These are phyloP conservation scores for Trichophyton mentagrophytes DNA, from an alignment of 2,329 filamentous ascomycete genomes.

Conservation along the genomic window DNA sequence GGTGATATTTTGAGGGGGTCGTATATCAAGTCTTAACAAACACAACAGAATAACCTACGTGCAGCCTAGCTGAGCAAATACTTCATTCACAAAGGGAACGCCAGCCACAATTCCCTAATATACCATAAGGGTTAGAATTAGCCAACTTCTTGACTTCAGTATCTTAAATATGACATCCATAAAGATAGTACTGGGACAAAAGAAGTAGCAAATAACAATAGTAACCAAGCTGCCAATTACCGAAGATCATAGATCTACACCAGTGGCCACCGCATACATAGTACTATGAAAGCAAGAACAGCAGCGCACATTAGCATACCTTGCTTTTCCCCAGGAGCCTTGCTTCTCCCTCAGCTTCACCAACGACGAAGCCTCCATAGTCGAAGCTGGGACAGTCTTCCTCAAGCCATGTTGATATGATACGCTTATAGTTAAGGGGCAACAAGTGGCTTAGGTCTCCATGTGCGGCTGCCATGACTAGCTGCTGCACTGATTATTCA, in stretches of 20 bases:
- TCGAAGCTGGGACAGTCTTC: slow-evolving; percentile 96
- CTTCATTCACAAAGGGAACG: slow-evolving; percentile 87
- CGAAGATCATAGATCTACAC: not conserved
- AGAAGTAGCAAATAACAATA: not conserved
- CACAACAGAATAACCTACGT: slow-evolving; percentile 33
- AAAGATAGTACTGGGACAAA: too few species aligned
- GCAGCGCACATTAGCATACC: slow-evolving; percentile 21
- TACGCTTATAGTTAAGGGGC: slow-evolving; percentile 69
- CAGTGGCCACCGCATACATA: not conserved
- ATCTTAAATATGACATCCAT: not conserved
- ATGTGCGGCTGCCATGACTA: slow-evolving; percentile 41
- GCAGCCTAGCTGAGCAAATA: slow-evolving; percentile 82
- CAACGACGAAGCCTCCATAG: slow-evolving; percentile 94
- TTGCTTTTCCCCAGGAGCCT: slow-evolving; percentile 45
- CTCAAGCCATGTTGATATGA: slow-evolving; percentile 73
- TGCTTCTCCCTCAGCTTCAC: slow-evolving; percentile 38
- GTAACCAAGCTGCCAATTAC: not conserved
- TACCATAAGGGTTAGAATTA: slow-evolving; percentile 2
- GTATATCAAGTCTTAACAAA: not conserved
- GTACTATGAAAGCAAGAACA: not conserved
- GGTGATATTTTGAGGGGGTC: not conserved
- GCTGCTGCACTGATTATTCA: not conserved
- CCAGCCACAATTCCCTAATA: slow-evolving; percentile 67
- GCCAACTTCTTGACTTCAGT: not conserved
- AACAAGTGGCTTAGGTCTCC: slow-evolving; percentile 60